Evolutionary conservation across 352 stramenopile genomes (phyloP).

Genomic region (Pythium aristosporum): DNA sequence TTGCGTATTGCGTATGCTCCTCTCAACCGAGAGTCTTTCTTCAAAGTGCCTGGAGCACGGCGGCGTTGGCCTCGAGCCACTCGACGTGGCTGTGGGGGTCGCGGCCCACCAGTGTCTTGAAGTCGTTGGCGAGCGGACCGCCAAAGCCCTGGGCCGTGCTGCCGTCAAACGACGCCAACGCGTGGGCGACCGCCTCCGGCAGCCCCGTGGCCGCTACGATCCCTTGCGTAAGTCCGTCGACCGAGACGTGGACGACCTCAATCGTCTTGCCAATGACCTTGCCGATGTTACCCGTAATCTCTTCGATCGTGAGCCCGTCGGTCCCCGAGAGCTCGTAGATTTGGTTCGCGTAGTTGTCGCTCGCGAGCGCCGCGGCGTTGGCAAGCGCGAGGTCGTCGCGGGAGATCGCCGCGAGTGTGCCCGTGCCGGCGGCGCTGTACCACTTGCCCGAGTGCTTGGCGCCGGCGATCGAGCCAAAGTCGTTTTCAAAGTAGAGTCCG

Average conservation of each 20-base stretch:
- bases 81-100: slow-evolving; percentile 15
- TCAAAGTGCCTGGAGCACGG: slow-evolving; percentile 21
- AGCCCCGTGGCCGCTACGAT: background rate
- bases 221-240: background rate
- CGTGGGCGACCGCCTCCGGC: slow-evolving; percentile 5
- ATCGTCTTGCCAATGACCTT: slow-evolving; percentile 18
- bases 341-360: slow-evolving; percentile 12
- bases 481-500: slow-evolving; percentile 15
- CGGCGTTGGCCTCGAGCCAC: slow-evolving; percentile 24
- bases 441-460: slow-evolving; percentile 17
- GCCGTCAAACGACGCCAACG: slow-evolving; percentile 20
- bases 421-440: slow-evolving; percentile 8
- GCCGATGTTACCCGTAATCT: slow-evolving; percentile 13
- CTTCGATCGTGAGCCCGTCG: slow-evolving; percentile 7
- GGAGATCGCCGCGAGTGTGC: slow-evolving; percentile 3
- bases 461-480: background rate
- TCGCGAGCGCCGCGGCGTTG: slow-evolving; percentile 12
- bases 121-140: slow-evolving; percentile 13
- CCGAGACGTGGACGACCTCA: slow-evolving; percentile 16
- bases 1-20: too few species aligned
- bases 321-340: slow-evolving; percentile 15
- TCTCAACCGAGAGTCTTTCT: background rate
- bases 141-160: slow-evolving; percentile 11
- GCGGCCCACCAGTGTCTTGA: slow-evolving; percentile 23
- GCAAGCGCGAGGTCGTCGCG: slow-evolving; percentile 18